Conservation (phyloP, 2,329 filamentous ascomycete species). For the Aspergillus aculeatinus region DNA sequence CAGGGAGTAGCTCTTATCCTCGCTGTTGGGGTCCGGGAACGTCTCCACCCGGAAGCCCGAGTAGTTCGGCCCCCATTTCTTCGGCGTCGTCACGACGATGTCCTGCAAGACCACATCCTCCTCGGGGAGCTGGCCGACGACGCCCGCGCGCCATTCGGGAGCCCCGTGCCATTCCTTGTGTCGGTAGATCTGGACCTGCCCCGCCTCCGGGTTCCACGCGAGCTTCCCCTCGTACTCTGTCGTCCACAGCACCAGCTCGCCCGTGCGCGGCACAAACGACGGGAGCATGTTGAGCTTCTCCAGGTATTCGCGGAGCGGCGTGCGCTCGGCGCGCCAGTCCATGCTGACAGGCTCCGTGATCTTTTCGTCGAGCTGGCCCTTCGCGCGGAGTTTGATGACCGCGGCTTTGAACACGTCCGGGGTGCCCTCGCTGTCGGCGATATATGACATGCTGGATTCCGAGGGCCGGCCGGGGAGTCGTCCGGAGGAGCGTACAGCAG, state of each 20-base stretch:
- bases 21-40: slow-evolving; percentile 51
- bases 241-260: slow-evolving; percentile 58
- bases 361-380: slow-evolving; percentile 42
- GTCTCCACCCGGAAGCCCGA: slow-evolving; percentile 60
- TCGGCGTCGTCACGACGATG: slow-evolving; percentile 41
- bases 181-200: slow-evolving; percentile 33
- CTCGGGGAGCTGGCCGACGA: slow-evolving; percentile 53
- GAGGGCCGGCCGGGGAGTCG: slow-evolving; percentile 10
- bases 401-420: slow-evolving; percentile 54
- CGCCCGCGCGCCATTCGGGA: slow-evolving; percentile 58
- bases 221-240: slow-evolving; percentile 39
- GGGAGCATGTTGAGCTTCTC: slow-evolving; percentile 45
- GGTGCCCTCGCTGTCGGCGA: slow-evolving; percentile 52
- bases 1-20: slow-evolving; percentile 53
- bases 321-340: slow-evolving; percentile 57
- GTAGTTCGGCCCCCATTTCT: slow-evolving; percentile 47
- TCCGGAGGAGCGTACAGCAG: background rate
- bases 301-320: slow-evolving; percentile 44
- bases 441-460: background rate
- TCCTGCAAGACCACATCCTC: slow-evolving; percentile 48
- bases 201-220: slow-evolving; percentile 32
- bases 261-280: slow-evolving; percentile 54
- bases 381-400: slow-evolving; percentile 49
- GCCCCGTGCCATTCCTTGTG: slow-evolving; percentile 34
- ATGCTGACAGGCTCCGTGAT: slow-evolving; percentile 54